Evolutionary conservation across 1,284 basidiomycete genomes (phyloP).

Genomic region (Leccinum griseonigrum): DNA sequence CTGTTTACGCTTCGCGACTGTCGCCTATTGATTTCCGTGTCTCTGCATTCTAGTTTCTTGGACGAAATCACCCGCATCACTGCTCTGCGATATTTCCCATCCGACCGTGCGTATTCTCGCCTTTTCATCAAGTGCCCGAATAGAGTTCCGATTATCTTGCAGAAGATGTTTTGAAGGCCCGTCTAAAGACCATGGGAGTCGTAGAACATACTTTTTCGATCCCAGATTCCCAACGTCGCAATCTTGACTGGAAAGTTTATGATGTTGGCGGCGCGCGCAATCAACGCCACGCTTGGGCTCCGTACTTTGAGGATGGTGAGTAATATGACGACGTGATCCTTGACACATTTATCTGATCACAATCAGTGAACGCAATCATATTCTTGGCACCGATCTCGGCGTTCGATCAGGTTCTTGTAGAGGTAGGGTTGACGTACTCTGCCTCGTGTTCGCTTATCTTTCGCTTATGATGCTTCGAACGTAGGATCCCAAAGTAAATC

Average conservation of each 20-base stretch:
- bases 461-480: slow-evolving; percentile 5
- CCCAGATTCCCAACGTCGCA: slow-evolving; percentile 52
- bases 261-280: slow-evolving; percentile 77
- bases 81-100: slow-evolving; percentile 75
- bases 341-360: slow-evolving; percentile 2
- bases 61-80: slow-evolving; percentile 78
- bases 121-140: neutral
- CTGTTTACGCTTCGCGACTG: slow-evolving; percentile 3
- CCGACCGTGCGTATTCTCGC: slow-evolving; percentile 54
- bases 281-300: slow-evolving; percentile 78
- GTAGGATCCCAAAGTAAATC: slow-evolving; percentile 67
- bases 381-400: slow-evolving; percentile 82
- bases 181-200: slow-evolving; percentile 73
- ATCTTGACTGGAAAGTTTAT: slow-evolving; percentile 73
- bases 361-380: slow-evolving; percentile 74
- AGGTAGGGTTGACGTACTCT: slow-evolving; percentile 42
- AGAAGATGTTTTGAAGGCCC: slow-evolving; percentile 74
- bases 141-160: slow-evolving; percentile 6
- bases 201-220: slow-evolving; percentile 75
- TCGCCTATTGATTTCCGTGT: slow-evolving; percentile 14
- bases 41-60: slow-evolving; percentile 53
- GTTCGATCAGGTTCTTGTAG: slow-evolving; percentile 76
- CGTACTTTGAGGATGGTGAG: slow-evolving; percentile 78
- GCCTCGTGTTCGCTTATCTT: neutral
- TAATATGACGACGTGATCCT: slow-evolving; percentile 3